phyloP scores from a whole-genome alignment of 2,329 filamentous ascomycete species.

The Nemania abortiva region DNA sequence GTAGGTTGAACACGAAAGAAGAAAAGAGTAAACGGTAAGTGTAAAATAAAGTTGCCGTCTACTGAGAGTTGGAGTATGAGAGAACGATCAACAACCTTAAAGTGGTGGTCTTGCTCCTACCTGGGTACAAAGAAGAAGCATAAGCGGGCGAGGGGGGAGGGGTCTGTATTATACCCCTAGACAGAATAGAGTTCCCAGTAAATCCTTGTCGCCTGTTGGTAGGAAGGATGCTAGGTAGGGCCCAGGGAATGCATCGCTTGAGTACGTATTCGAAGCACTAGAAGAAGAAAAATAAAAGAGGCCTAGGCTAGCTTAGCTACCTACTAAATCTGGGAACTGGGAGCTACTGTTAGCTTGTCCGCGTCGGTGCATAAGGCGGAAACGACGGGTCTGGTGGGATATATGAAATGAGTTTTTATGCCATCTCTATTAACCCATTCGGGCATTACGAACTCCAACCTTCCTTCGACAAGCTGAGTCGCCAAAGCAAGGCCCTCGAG shows the following conservation, averaged over 20 bases:
- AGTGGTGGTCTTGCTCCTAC: slow-evolving; percentile 6
- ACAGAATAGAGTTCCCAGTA: slow-evolving; percentile 5
- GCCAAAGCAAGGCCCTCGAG: not conserved
- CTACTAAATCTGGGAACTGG: slow-evolving; percentile 6
- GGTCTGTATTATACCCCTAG: slow-evolving; percentile 35
- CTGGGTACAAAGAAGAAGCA: slow-evolving; percentile 11
- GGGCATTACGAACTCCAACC: not conserved
- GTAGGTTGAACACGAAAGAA: not conserved
- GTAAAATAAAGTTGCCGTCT: slow-evolving; percentile 9
- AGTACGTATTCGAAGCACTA: slow-evolving; percentile 15
- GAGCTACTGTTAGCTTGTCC: slow-evolving; percentile 19
- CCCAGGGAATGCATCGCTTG: slow-evolving; percentile 4
- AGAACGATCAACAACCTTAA: slow-evolving; percentile 2
- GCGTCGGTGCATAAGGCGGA: slow-evolving; percentile 22
- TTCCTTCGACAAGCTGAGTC: not conserved
- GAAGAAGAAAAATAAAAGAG: not conserved
- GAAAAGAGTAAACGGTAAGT: not conserved
- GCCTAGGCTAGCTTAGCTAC: not conserved
- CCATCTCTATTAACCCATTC: slow-evolving; percentile 4
- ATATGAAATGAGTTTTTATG: not conserved
- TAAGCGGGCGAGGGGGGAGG: slow-evolving; percentile 17
- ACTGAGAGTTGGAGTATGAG: slow-evolving; percentile 1
- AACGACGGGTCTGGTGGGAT: slow-evolving; percentile 15
- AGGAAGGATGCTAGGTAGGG: slow-evolving; percentile 2
- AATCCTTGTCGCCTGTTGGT: slow-evolving; percentile 19